Percentiles rank a stretch among this genome's conserved stretches.
Evolutionary conservation across 805 yeast genomes (phyloP).

Genomic region (Kurtzmaniella cleridarum): DNA sequence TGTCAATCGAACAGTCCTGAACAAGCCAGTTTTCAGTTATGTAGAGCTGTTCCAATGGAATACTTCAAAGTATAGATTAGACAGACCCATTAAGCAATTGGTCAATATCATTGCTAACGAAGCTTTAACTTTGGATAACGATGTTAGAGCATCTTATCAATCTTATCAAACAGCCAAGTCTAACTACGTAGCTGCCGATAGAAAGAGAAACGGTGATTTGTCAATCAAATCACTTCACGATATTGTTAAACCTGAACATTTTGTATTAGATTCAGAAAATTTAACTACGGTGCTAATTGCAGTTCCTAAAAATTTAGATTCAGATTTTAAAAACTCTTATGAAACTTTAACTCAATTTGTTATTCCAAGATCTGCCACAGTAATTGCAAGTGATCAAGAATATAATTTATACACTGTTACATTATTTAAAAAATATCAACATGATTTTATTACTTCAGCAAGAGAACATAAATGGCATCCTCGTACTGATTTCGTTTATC

Average conservation of each 20-base stretch:
- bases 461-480: slow-evolving; percentile 90
- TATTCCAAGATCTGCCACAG: slow-evolving; percentile 83
- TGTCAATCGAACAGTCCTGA: slow-evolving; percentile 31
- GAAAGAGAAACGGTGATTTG: slow-evolving; percentile 90
- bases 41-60: slow-evolving; percentile 83
- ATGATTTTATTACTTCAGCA: slow-evolving; percentile 61
- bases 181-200: slow-evolving; percentile 79
- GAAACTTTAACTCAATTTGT: slow-evolving; percentile 77
- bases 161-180: slow-evolving; percentile 79
- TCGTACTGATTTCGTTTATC: slow-evolving; percentile 77
- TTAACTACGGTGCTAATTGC: slow-evolving; percentile 82
- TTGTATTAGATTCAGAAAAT: slow-evolving; percentile 82
- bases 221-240: slow-evolving; percentile 88
- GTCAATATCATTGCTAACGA: slow-evolving; percentile 67
- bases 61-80: slow-evolving; percentile 76
- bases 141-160: slow-evolving; percentile 71
- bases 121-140: slow-evolving; percentile 77
- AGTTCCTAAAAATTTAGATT: slow-evolving; percentile 64
- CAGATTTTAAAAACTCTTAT: slow-evolving; percentile 61
- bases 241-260: slow-evolving; percentile 75
- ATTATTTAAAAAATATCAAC: slow-evolving; percentile 73
- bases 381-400: slow-evolving; percentile 69
- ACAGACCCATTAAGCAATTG: slow-evolving; percentile 74
- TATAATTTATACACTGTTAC: slow-evolving; percentile 72
- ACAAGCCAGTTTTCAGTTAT: slow-evolving; percentile 52